Percentiles rank a stretch among this genome's conserved stretches.
Evolutionary conservation across 2,329 filamentous ascomycete species (phyloP).

Genomic region (Xylariaceae sp.): DNA sequence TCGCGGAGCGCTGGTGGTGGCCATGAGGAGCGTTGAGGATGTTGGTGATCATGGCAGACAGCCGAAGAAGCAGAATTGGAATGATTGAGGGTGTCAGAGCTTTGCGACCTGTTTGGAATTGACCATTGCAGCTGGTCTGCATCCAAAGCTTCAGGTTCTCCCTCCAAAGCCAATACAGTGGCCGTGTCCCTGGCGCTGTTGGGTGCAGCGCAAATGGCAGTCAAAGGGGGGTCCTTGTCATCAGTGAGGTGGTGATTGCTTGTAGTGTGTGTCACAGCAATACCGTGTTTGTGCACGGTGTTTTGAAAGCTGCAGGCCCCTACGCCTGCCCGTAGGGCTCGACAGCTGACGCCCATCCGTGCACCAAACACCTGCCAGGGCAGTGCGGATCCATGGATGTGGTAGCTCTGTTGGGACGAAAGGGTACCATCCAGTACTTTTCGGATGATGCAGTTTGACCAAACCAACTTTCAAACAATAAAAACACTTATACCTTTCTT

Average conservation of each 20-base stretch:
- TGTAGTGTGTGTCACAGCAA: constrained; percentile 1
- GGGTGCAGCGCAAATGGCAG: too few species aligned
- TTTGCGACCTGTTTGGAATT: neutral
- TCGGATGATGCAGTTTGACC: too few species aligned
- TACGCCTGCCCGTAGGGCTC: constrained; percentile 8
- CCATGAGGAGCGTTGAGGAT: constrained; percentile 1
- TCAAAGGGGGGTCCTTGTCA: too few species aligned
- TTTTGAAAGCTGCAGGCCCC: neutral
- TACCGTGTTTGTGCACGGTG: constrained; percentile 13
- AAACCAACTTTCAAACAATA: too few species aligned
- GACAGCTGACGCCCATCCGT: neutral
- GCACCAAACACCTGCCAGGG: too few species aligned
- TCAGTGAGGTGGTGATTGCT: neutral
- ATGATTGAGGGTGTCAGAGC: too few species aligned
- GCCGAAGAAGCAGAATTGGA: too few species aligned
- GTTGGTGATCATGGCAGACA: constrained; percentile 2
- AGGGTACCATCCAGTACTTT: too few species aligned
- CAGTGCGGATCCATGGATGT: too few species aligned
- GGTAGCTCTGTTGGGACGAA: too few species aligned
- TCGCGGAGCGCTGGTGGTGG: neutral
- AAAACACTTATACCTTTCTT: too few species aligned
- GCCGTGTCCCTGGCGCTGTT: too few species aligned
- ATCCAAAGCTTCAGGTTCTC: neutral
- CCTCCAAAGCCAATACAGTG: constrained; percentile 9
- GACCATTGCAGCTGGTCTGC: constrained; percentile 12